Evolutionary conservation across 345 rosid species (phyloP).

Genomic region (Murraya koenigii): DNA sequence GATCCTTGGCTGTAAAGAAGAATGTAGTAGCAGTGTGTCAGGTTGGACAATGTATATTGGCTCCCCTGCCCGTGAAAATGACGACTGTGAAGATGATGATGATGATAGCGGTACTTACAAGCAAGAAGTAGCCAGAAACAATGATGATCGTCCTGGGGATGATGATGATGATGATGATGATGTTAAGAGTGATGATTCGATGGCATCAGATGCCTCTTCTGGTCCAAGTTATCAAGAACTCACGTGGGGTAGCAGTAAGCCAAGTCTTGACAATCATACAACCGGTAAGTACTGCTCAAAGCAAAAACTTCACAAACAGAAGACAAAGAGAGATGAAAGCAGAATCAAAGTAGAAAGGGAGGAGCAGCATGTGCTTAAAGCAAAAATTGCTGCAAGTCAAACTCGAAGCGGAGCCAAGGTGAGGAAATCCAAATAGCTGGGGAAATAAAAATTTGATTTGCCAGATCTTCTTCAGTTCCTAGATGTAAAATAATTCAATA

Average conservation of each 20-base stretch:
- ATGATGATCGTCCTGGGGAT: slow-evolving; percentile 13
- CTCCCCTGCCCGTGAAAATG: slow-evolving; percentile 33
- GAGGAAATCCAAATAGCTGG: slow-evolving; percentile 32
- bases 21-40: slow-evolving; percentile 49
- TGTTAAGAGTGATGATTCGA: slow-evolving; percentile 60
- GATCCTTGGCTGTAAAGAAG: slow-evolving; percentile 36
- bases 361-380: slow-evolving; percentile 29
- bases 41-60: slow-evolving; percentile 71
- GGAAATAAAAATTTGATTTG: neutral
- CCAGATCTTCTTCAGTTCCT: neutral
- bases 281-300: slow-evolving; percentile 22
- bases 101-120: slow-evolving; percentile 2
- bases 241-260: slow-evolving; percentile 18
- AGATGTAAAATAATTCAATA: neutral
- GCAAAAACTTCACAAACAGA: slow-evolving; percentile 35
- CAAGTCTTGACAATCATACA: slow-evolving; percentile 28
- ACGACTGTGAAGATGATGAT: slow-evolving; percentile 18
- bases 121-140: slow-evolving; percentile 13
- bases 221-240: slow-evolving; percentile 49
- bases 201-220: slow-evolving; percentile 79
- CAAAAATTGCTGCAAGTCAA: slow-evolving; percentile 43
- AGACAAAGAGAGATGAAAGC: slow-evolving; percentile 28
- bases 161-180: slow-evolving; percentile 14
- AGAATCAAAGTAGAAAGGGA: slow-evolving; percentile 33
- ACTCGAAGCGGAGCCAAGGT: slow-evolving; percentile 42